These are phyloP conservation scores for Alternaria longipes DNA, from an alignment of 2,329 filamentous ascomycete genomes.

Conservation along the genomic window DNA sequence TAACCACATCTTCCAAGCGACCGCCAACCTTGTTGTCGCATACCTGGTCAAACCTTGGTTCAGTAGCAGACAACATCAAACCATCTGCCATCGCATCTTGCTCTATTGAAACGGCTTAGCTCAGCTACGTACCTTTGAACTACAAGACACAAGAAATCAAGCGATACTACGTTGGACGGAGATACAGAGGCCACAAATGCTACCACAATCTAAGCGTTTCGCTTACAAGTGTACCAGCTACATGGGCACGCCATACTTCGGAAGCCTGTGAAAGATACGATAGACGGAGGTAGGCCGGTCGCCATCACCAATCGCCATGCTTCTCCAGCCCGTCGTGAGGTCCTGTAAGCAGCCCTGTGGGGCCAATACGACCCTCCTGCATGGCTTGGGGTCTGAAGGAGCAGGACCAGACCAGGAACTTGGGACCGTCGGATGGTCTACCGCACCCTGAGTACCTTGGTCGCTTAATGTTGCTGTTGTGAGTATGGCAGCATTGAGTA, in stretches of 20 bases:
- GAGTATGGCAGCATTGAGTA: background rate
- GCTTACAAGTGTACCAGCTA: conserved; percentile 11
- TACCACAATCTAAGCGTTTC: conserved; percentile 12
- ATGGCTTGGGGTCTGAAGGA: background rate
- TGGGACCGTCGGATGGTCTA: background rate
- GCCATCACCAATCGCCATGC: conserved; percentile 10
- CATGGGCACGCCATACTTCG: conserved; percentile 6
- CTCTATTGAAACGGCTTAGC: background rate
- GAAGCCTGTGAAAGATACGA: background rate
- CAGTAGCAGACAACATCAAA: background rate
- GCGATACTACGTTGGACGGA: conserved; percentile 9
- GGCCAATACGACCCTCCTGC: conserved; percentile 5
- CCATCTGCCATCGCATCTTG: background rate
- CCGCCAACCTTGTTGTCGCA: background rate
- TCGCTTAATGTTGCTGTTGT: background rate
- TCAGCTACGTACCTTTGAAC: conserved; percentile 6
- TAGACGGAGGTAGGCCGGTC: background rate
- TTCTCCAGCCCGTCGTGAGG: background rate
- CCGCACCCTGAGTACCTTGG: background rate
- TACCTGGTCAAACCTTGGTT: background rate
- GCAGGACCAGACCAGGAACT: conserved; percentile 1
- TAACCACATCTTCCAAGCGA: conserved; percentile 10
- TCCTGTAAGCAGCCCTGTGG: conserved; percentile 25
- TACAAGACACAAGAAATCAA: conserved; percentile 9
- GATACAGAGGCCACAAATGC: conserved; percentile 4